These are phyloP conservation scores for Physcia stellaris DNA, from an alignment of 495 filamentous ascomycete species.

Conservation along the genomic window DNA sequence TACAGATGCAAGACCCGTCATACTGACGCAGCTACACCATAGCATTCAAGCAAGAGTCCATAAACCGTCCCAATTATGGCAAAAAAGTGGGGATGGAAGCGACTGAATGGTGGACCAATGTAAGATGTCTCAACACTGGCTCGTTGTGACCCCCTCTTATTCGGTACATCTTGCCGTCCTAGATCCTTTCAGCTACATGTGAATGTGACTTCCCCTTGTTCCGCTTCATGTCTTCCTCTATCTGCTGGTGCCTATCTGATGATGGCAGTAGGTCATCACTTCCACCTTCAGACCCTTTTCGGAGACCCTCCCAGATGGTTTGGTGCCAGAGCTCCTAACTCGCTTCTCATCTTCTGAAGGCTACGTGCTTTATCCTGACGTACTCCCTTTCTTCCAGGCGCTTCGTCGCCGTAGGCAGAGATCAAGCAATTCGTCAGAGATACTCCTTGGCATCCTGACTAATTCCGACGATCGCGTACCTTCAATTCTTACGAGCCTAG, in stretches of 20 bases:
- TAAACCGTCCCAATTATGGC: slow-evolving; percentile 54
- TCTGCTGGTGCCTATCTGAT: too few relatives aligned
- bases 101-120: slow-evolving; percentile 58
- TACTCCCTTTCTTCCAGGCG: slow-evolving; percentile 35
- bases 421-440: neutral
- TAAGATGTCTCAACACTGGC: too few relatives aligned
- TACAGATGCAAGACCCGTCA: too few relatives aligned
- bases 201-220: too few relatives aligned
- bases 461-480: slow-evolving; percentile 68
- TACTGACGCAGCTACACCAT: too few relatives aligned
- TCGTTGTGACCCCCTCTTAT: too few relatives aligned
- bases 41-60: slow-evolving; percentile 38
- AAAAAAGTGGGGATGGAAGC: slow-evolving; percentile 40
- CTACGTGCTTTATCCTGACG: slow-evolving; percentile 45
- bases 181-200: too few relatives aligned
- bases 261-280: slow-evolving; percentile 24
- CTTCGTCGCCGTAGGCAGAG: slow-evolving; percentile 22
- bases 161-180: too few relatives aligned
- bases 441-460: slow-evolving; percentile 48
- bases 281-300: slow-evolving; percentile 28
- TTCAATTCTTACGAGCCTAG: slow-evolving; percentile 44
- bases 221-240: too few relatives aligned
- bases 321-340: slow-evolving; percentile 40
- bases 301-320: slow-evolving; percentile 25
- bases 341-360: slow-evolving; percentile 49